Evolutionary conservation across 139 green algal genomes (phyloP).

Genomic region (Diplosphaera chodatii): DNA sequence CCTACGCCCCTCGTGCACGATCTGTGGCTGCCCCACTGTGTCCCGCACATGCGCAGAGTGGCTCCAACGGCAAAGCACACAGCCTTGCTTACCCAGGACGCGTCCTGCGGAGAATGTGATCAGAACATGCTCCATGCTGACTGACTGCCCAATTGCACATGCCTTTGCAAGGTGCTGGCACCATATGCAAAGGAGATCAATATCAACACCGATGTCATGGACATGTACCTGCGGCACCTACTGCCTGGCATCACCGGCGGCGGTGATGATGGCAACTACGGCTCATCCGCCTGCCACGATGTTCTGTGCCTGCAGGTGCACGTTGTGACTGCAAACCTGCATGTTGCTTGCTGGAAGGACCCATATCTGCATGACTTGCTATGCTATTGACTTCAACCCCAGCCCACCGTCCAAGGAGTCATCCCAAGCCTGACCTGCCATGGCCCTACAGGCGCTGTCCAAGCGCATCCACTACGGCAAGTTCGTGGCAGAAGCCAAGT

Average conservation of each 20-base stretch:
- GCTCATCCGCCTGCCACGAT: constrained; percentile 66
- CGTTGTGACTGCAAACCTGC: too few relatives aligned
- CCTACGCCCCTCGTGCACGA: too few relatives aligned
- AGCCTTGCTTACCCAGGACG: too few relatives aligned
- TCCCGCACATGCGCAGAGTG: too few relatives aligned
- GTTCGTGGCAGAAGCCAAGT: constrained; percentile 99
- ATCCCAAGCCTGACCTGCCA: neutral
- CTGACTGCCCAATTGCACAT: too few relatives aligned
- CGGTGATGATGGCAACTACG: constrained; percentile 96
- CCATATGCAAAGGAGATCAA: constrained; percentile 69
- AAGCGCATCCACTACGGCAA: constrained; percentile 98
- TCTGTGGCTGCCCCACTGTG: too few relatives aligned
- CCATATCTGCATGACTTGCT: too few relatives aligned
- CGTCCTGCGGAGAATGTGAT: too few relatives aligned
- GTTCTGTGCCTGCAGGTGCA: constrained; percentile 34
- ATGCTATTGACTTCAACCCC: too few relatives aligned
- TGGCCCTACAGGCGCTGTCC: constrained; percentile 75
- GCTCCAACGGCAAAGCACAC: too few relatives aligned
- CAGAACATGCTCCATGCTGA: too few relatives aligned
- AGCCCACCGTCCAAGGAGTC: neutral
- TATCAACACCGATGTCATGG: constrained; percentile 82
- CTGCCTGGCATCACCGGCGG: constrained; percentile 60
- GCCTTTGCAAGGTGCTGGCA: constrained; percentile 48
- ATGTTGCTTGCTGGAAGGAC: too few relatives aligned
- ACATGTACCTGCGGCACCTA: constrained; percentile 78